These are phyloP conservation scores for Lathyrus oleraceus DNA, from an alignment of 306 rosid species.

Conservation along the genomic window DNA sequence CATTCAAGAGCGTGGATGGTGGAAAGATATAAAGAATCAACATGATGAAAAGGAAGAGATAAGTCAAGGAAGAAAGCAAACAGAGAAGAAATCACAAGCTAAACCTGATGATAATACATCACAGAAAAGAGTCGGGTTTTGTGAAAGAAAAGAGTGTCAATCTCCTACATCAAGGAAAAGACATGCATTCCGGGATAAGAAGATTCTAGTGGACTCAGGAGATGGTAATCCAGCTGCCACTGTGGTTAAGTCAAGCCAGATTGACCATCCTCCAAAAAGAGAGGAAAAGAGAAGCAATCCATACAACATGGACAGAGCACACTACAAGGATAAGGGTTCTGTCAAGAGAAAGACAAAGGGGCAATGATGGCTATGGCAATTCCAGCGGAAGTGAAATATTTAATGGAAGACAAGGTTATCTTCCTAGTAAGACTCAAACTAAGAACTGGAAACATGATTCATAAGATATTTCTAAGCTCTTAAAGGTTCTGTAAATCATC, in stretches of 20 bases:
- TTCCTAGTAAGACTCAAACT: constrained; percentile 38
- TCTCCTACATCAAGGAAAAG: constrained; percentile 55
- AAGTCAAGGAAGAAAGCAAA: constrained; percentile 27
- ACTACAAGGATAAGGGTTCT: constrained; percentile 46
- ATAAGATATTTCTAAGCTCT: constrained; percentile 31
- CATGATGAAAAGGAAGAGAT: too few species aligned
- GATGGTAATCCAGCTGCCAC: constrained; percentile 39
- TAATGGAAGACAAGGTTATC: constrained; percentile 53
- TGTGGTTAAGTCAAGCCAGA: constrained; percentile 45
- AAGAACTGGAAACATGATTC: constrained; percentile 88
- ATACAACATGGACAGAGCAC: constrained; percentile 41
- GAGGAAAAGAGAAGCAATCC: constrained; percentile 52
- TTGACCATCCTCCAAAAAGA: constrained; percentile 38
- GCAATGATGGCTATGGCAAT: constrained; percentile 37
- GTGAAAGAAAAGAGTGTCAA: constrained; percentile 48
- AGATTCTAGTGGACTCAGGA: constrained; percentile 47
- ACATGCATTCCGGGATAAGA: constrained; percentile 74
- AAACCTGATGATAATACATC: constrained; percentile 42
- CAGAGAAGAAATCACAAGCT: constrained; percentile 47
- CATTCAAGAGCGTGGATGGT: constrained; percentile 64
- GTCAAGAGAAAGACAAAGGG: constrained; percentile 61
- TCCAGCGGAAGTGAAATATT: constrained; percentile 59
- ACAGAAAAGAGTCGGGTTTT: constrained; percentile 48
- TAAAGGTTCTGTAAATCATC: constrained; percentile 4
- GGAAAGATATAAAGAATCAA: constrained; percentile 48